These are phyloP conservation scores for Pseudophaeomoniella oleicola DNA, from an alignment of 2,329 filamentous ascomycete genomes.

Conservation along the genomic window DNA sequence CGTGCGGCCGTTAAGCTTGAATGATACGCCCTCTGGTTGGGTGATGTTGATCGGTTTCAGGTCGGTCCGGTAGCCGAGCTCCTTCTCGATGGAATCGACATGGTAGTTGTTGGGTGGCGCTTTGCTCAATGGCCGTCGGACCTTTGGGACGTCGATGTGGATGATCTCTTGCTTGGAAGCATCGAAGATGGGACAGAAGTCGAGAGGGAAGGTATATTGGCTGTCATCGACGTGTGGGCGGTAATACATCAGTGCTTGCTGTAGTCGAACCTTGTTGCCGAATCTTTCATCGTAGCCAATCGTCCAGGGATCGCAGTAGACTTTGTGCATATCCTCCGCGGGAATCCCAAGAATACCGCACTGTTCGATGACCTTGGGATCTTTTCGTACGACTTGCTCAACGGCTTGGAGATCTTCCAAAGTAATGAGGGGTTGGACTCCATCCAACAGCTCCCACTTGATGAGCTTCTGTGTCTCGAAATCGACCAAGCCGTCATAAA, in stretches of 20 bases:
- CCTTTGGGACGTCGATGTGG: conserved; percentile 67
- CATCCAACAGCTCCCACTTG: conserved; percentile 60
- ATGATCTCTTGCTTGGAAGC: conserved; percentile 64
- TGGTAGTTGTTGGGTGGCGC: conserved; percentile 67
- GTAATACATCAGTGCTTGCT: conserved; percentile 95
- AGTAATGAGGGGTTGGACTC: conserved; percentile 77
- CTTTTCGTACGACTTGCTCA: conserved; percentile 59
- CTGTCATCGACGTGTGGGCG: conserved; percentile 70
- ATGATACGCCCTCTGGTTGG: conserved; percentile 79
- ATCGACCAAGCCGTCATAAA: conserved; percentile 72
- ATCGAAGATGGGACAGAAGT: conserved; percentile 89
- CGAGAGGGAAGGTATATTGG: conserved; percentile 81
- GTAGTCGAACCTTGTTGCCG: conserved; percentile 61
- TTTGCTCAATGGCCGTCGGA: conserved; percentile 61
- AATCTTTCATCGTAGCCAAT: conserved; percentile 90
- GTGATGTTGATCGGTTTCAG: conserved; percentile 80
- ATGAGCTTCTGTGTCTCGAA: conserved; percentile 51
- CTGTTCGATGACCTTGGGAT: conserved; percentile 80
- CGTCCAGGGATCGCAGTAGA: conserved; percentile 93
- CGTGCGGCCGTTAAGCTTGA: conserved; percentile 57
- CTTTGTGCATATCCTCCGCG: conserved; percentile 77
- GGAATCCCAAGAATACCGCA: conserved; percentile 72
- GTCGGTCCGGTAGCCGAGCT: conserved; percentile 62
- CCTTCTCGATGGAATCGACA: conserved; percentile 53
- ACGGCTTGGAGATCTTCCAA: conserved; percentile 80